Evolutionary conservation across 768 basidiomycete species (phyloP), one percentile per base, ranked within the genome.

Genomic region (Amanita phalloides): DNA sequence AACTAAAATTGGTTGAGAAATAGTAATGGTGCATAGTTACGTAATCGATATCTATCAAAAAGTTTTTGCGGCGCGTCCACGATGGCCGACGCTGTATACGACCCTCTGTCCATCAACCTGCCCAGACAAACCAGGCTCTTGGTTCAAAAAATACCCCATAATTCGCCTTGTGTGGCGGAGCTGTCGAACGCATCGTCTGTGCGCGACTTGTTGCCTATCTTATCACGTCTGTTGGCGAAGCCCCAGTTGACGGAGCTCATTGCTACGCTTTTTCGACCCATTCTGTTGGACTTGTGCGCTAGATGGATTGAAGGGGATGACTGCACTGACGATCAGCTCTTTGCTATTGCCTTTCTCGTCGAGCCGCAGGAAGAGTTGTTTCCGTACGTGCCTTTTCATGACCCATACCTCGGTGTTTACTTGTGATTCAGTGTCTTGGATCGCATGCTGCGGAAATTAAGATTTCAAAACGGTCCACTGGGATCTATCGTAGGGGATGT

Each of bases 231-330:
- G 14, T 43, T 92, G 11, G 68, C 78, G 0, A 61, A 71, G 14
- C 83, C 87, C 7, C 72, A 78, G 9, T 73, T 84, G 39, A 90
- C 90, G 0, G 59, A 75, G 28, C 59, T 69, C 10, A 71, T 97
- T 54, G 79, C 86, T 17, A 71, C 68, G 5, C 56, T 76, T 9
- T 97, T 87, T 67, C 71, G 86, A 55, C 93, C 94, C 3, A 66
- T 97, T 48, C 64, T 91, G 36, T 59, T 86, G 25, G 88, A 95
- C 64, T 67, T 98, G 23, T 84, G 83, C 59, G 86, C 86, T 3
- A 68, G 87, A 59, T 96, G 90, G 91, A 62, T 94, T 38, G 69
- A 83, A n/a, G 68, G 73, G 53, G 61, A 74, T 32, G 66, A 72
- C 21, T 74, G 79, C 50, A 45, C 23, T 17, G 74, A 77, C 36